phyloP scores from a whole-genome alignment of 2,329 filamentous ascomycete genomes.

The Tolypocladium pustulatum region DNA sequence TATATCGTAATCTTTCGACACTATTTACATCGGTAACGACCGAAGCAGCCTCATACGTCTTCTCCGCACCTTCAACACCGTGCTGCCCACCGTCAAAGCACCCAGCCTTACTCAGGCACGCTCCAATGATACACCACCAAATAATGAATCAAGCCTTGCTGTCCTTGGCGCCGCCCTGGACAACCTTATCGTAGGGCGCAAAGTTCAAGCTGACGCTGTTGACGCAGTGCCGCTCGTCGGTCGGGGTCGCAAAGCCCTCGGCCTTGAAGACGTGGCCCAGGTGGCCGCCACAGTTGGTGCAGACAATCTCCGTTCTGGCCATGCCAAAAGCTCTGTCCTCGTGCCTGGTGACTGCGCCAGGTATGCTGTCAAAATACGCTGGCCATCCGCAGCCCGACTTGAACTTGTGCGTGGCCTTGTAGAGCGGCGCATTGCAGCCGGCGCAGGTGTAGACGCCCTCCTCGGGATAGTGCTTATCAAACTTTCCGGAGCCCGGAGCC shows the following conservation, averaged over 20 bases:
- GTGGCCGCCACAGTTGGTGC: constrained; percentile 88
- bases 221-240: constrained; percentile 93
- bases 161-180: constrained; percentile 19
- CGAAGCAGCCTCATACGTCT: background rate
- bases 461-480: constrained; percentile 73
- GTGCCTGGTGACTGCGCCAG: constrained; percentile 77
- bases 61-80: background rate
- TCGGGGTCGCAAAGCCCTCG: constrained; percentile 73
- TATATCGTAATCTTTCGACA: background rate
- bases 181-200: constrained; percentile 48
- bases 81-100: background rate
- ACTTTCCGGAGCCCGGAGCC: constrained; percentile 65
- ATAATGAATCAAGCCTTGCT: constrained; percentile 23
- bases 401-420: constrained; percentile 92
- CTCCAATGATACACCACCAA: background rate
- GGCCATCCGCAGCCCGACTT: constrained; percentile 95
- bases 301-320: constrained; percentile 85
- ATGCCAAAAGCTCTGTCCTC: constrained; percentile 72
- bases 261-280: constrained; percentile 93
- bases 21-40: background rate
- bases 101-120: background rate
- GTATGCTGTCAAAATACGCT: constrained; percentile 92
- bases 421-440: constrained; percentile 77
- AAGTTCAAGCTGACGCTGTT: constrained; percentile 90
- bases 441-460: constrained; percentile 79